phyloP scores from a whole-genome alignment of 2,329 filamentous ascomycete genomes.

The Aspergillus brasiliensis region DNA sequence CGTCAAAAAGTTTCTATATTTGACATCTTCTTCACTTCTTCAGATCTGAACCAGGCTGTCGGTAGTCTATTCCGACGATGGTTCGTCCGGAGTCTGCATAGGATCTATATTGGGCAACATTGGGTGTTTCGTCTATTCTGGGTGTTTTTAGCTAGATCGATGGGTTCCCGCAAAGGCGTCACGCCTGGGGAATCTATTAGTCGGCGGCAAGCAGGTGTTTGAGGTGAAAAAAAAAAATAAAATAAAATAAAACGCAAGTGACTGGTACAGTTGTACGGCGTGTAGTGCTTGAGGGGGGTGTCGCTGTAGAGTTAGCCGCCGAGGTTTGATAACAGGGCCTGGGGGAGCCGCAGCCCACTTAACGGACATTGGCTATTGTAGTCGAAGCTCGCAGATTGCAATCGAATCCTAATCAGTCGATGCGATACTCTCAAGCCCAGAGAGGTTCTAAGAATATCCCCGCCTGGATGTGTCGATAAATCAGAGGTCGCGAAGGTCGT shows the following conservation, averaged over 20 bases:
- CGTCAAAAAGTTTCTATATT: conserved; percentile 46
- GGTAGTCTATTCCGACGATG: conserved; percentile 23
- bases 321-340: conserved; percentile 15
- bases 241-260: background rate
- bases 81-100: conserved; percentile 24
- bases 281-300: conserved; percentile 11
- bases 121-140: conserved; percentile 31
- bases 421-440: conserved; percentile 23
- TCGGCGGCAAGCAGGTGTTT: conserved; percentile 24
- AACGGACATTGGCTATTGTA: conserved; percentile 11
- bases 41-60: conserved; percentile 25
- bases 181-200: conserved; percentile 13
- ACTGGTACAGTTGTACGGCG: conserved; percentile 11
- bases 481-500: conserved; percentile 16
- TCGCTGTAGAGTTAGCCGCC: conserved; percentile 20
- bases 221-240: conserved; percentile 1
- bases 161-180: conserved; percentile 11
- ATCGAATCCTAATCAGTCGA: background rate
- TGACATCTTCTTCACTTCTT: conserved; percentile 37
- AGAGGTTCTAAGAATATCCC: conserved; percentile 29
- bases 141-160: conserved; percentile 22
- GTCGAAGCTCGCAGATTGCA: background rate
- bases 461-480: conserved; percentile 7
- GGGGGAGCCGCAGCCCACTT: conserved; percentile 15
- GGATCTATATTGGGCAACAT: conserved; percentile 28